Percentiles rank a stretch among this genome's conserved stretches.
Evolutionary conservation across 306 rosid genomes (phyloP).

Genomic region (Trichosanthes cucumerina): DNA sequence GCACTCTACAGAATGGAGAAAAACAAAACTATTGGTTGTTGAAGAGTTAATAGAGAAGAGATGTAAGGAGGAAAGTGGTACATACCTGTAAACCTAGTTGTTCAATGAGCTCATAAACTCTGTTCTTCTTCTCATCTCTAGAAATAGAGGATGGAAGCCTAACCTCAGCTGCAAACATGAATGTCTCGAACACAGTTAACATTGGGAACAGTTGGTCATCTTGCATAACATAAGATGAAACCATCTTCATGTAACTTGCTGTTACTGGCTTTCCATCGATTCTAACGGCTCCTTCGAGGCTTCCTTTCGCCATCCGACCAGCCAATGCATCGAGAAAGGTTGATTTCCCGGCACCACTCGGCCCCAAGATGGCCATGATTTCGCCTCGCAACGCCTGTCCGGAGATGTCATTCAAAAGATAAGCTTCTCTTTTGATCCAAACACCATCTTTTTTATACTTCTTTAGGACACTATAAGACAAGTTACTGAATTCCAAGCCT

Average conservation of each 20-base stretch:
- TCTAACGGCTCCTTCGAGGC: constrained; percentile 71
- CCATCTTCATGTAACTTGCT: constrained; percentile 82
- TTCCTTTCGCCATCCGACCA: constrained; percentile 70
- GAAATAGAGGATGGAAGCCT: constrained; percentile 80
- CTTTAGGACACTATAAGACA: constrained; percentile 53
- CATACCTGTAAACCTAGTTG: constrained; percentile 65
- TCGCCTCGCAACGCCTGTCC: constrained; percentile 71
- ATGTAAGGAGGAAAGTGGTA: not conserved
- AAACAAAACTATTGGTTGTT: not conserved
- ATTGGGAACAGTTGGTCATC: constrained; percentile 80
- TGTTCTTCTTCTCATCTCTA: constrained; percentile 44
- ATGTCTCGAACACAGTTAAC: constrained; percentile 79
- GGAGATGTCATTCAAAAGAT: constrained; percentile 70
- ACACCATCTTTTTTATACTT: constrained; percentile 66
- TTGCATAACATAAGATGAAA: constrained; percentile 96
- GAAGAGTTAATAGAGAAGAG: not conserved
- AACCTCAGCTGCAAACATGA: constrained; percentile 86
- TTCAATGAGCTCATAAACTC: constrained; percentile 63
- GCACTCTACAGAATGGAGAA: constrained; percentile 39
- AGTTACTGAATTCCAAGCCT: constrained; percentile 61
- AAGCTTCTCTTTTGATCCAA: constrained; percentile 53
- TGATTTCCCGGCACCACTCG: constrained; percentile 98
- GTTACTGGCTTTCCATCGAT: constrained; percentile 62
- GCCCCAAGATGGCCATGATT: constrained; percentile 84
- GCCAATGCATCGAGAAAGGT: constrained; percentile 90